Conservation (phyloP, 257 asterid genomes). For the Gardenia jasminoides region DNA sequence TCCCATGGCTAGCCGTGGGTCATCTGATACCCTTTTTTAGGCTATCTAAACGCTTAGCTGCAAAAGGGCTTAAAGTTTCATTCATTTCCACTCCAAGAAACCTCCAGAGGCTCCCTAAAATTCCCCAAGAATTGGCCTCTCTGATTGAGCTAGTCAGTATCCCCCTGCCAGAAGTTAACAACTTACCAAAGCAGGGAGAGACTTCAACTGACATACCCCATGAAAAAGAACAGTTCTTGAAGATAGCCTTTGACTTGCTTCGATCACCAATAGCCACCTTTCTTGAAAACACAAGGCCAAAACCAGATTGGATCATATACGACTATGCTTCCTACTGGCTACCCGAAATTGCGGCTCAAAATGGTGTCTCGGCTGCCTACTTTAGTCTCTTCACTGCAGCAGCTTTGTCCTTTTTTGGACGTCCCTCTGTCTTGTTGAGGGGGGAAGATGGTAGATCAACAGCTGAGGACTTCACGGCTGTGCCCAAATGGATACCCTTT, state of each 20-base stretch:
- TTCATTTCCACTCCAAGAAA: slow-evolving; percentile 81
- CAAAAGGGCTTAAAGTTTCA: slow-evolving; percentile 62
- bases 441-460: slow-evolving; percentile 31
- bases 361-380: slow-evolving; percentile 41
- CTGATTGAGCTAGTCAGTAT: slow-evolving; percentile 44
- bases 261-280: slow-evolving; percentile 43
- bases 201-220: slow-evolving; percentile 87
- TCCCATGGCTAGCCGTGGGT: slow-evolving; percentile 95
- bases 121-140: slow-evolving; percentile 47
- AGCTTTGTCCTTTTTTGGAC: slow-evolving; percentile 61
- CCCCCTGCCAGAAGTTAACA: slow-evolving; percentile 48
- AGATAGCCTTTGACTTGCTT: slow-evolving; percentile 69
- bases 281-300: slow-evolving; percentile 50
- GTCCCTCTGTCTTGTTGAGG: slow-evolving; percentile 41
- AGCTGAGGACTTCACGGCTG: slow-evolving; percentile 54
- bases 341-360: slow-evolving; percentile 42
- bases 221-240: slow-evolving; percentile 59
- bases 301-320: slow-evolving; percentile 73
- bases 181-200: slow-evolving; percentile 61
- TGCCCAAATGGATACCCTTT: slow-evolving; percentile 75
- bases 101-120: slow-evolving; percentile 51
- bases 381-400: slow-evolving; percentile 82
- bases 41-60: slow-evolving; percentile 59
- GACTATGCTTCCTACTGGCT: slow-evolving; percentile 89
- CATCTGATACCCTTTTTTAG: slow-evolving; percentile 70